Conservation (phyloP, 2,329 filamentous ascomycete genomes). For the Fusarium caatingaense region DNA sequence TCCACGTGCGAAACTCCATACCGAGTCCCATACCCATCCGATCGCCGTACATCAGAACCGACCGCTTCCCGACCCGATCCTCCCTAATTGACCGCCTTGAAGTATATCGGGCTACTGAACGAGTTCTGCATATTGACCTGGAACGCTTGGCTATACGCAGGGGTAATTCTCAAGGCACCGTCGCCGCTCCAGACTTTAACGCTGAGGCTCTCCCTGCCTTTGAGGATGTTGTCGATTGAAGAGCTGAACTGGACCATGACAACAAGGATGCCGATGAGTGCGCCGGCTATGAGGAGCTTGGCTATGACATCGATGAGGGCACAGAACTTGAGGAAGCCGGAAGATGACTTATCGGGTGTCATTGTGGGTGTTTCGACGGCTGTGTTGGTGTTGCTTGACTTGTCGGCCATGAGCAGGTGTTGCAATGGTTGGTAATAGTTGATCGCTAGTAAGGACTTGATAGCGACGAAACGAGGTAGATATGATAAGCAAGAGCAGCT, state of each 20-base stretch:
- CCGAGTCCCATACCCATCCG: not conserved
- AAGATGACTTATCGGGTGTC: conserved; percentile 17
- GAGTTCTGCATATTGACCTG: conserved; percentile 15
- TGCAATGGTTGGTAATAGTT: not conserved
- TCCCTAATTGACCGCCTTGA: conserved; percentile 19
- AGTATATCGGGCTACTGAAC: conserved; percentile 4
- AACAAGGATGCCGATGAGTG: conserved; percentile 35
- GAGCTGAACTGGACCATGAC: conserved; percentile 23
- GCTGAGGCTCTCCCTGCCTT: not conserved
- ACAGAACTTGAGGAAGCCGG: conserved; percentile 30
- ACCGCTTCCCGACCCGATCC: too few relatives aligned
- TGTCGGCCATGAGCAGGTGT: conserved; percentile 19
- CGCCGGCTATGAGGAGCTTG: conserved; percentile 30
- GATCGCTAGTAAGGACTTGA: not conserved
- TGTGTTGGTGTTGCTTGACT: conserved; percentile 1
- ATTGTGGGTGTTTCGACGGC: conserved; percentile 11
- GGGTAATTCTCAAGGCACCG: not conserved
- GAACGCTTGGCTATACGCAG: not conserved
- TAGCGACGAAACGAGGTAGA: too few relatives aligned
- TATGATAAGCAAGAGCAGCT: not conserved
- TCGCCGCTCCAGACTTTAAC: conserved; percentile 1
- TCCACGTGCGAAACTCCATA: not conserved
- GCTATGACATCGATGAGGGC: conserved; percentile 34
- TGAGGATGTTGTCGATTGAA: conserved; percentile 5
- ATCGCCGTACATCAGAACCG: not conserved